Conservation (phyloP, 108 stramenopile species). For the Pseudonitzschia multistriata region DNA sequence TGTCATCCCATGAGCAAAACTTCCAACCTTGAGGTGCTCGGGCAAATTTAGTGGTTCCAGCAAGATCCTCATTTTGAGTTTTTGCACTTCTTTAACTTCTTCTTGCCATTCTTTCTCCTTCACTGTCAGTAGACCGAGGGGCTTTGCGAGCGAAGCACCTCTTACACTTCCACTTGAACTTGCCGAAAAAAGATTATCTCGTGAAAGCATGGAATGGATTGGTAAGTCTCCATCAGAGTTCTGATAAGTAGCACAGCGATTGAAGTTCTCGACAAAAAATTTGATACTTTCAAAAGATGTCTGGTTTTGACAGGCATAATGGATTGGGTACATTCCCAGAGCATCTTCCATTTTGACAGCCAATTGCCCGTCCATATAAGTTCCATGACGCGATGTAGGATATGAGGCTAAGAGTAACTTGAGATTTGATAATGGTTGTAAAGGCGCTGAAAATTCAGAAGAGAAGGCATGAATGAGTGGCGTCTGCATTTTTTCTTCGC, state of each 20-base stretch:
- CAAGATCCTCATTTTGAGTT: slow-evolving; percentile 36
- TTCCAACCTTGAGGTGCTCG: slow-evolving; percentile 33
- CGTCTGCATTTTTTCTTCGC: slow-evolving; percentile 45
- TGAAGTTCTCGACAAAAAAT: slow-evolving; percentile 51
- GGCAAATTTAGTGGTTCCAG: slow-evolving; percentile 28
- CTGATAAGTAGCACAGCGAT: slow-evolving; percentile 36
- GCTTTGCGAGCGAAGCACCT: slow-evolving; percentile 31
- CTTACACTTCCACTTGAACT: slow-evolving; percentile 12
- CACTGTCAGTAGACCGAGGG: slow-evolving; percentile 25
- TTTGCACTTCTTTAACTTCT: slow-evolving; percentile 24
- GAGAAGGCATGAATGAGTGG: slow-evolving; percentile 46
- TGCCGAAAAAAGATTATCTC: slow-evolving; percentile 20
- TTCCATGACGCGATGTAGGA: slow-evolving; percentile 39
- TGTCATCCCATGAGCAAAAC: slow-evolving; percentile 45
- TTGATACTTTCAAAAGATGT: slow-evolving; percentile 50
- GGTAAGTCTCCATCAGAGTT: slow-evolving; percentile 45
- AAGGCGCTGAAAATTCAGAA: slow-evolving; percentile 36
- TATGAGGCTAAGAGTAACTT: slow-evolving; percentile 41
- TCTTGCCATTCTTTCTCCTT: slow-evolving; percentile 29
- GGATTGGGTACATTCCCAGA: slow-evolving; percentile 62
- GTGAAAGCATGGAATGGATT: slow-evolving; percentile 35
- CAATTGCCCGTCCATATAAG: slow-evolving; percentile 47
- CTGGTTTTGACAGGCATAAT: slow-evolving; percentile 69
- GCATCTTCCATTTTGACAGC: slow-evolving; percentile 65
- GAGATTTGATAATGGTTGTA: slow-evolving; percentile 32